A percentile compares a stretch with the other conserved stretches of the same genome.
These are phyloP conservation scores for Fusarium nelsonii DNA, from an alignment of 2,329 filamentous ascomycete genomes.

Conservation along the genomic window DNA sequence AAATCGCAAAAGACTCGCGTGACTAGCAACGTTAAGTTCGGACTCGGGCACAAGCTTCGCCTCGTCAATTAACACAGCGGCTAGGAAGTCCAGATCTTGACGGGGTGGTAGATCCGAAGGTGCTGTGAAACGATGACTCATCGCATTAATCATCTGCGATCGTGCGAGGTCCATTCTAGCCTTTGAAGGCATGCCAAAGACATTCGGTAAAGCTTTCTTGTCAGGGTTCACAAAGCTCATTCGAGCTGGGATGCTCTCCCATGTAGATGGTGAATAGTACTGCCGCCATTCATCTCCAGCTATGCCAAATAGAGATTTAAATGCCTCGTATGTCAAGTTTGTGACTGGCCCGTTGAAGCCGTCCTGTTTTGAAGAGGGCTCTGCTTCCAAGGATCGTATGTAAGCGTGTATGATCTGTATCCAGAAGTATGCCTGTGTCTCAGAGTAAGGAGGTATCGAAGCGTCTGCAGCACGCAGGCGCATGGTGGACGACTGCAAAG, in stretches of 20 bases:
- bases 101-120: conserved; percentile 18
- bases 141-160: conserved; percentile 36
- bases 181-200: conserved; percentile 36
- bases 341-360: conserved; percentile 12
- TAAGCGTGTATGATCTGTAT: conserved; percentile 46
- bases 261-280: conserved; percentile 45
- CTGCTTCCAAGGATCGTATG: conserved; percentile 26
- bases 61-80: conserved; percentile 41
- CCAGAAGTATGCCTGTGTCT: conserved; percentile 53
- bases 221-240: conserved; percentile 48
- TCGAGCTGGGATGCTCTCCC: conserved; percentile 47
- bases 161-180: conserved; percentile 34
- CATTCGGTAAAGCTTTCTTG: conserved; percentile 47
- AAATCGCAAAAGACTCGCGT: conserved; percentile 34
- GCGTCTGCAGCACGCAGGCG: conserved; percentile 33
- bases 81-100: conserved; percentile 41
- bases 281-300: conserved; percentile 45
- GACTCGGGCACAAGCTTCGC: conserved; percentile 30
- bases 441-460: conserved; percentile 47
- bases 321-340: conserved; percentile 34
- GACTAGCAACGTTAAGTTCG: conserved; percentile 33
- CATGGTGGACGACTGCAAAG: conserved; percentile 45
- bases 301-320: conserved; percentile 44
- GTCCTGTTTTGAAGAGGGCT: neutral
- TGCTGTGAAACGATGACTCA: conserved; percentile 13